These are phyloP conservation scores for Trichoderma gamsii DNA, from an alignment of 495 filamentous ascomycete genomes.

Conservation along the genomic window DNA sequence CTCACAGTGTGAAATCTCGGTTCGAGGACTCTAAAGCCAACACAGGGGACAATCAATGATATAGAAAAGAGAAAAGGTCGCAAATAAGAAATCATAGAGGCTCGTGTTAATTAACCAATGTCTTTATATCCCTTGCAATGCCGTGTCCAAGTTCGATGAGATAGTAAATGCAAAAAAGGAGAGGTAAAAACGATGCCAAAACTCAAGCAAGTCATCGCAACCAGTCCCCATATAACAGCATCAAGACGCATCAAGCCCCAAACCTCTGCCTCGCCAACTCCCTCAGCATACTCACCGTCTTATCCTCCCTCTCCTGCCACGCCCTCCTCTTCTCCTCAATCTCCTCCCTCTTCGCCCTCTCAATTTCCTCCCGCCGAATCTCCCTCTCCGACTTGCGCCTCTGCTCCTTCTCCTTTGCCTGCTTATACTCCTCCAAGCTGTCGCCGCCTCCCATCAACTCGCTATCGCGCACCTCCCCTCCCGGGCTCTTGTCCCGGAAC, in stretches of 20 bases:
- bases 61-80: no score
- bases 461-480: slow-evolving; percentile 38
- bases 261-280: slow-evolving; percentile 55
- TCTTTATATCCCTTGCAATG: no score
- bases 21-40: neutral
- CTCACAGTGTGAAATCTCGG: neutral
- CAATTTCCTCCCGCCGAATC: slow-evolving; percentile 57
- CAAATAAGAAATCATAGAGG: no score
- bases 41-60: no score
- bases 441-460: slow-evolving; percentile 60
- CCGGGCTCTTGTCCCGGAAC: slow-evolving; percentile 55
- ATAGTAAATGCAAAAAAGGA: neutral
- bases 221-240: neutral
- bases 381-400: slow-evolving; percentile 60
- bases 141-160: neutral
- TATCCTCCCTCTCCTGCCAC: slow-evolving; percentile 55
- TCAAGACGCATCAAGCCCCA: slow-evolving; percentile 28
- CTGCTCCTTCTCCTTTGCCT: slow-evolving; percentile 47
- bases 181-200: neutral
- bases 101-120: no score
- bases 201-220: neutral
- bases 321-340: slow-evolving; percentile 55
- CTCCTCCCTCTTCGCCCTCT: slow-evolving; percentile 54
- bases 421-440: slow-evolving; percentile 50
- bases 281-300: slow-evolving; percentile 60